Evolutionary conservation across 2,329 filamentous ascomycete genomes (phyloP), one percentile per base, ranked within the genome.

Genomic region (Colletotrichum sp.): DNA sequence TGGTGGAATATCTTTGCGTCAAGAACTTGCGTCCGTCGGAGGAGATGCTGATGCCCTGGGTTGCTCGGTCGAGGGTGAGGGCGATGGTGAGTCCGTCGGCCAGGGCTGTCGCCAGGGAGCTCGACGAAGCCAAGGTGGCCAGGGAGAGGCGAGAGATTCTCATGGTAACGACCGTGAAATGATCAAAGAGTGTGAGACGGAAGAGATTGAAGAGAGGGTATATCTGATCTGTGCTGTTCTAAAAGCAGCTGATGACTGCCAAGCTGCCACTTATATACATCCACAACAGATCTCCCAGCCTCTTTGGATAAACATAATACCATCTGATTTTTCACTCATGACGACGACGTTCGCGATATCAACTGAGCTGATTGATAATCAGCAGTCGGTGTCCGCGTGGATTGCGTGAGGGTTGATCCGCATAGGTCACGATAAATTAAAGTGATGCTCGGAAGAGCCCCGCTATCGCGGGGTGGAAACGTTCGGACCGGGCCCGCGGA

Each of bases 11-110:
- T 26, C 62, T 44, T 24, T 71, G 69, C 16, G 69, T 62, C 18
- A 71, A 24, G 18, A 71, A 67, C 10, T 62, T 66, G 30, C 69
- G 69, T 13, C 69, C 69, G 21, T 39, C 34, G 3, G 60, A 57
- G 8, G 69, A 71, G 49, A 71, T 71, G 32, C 52, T 49, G 62
- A 71, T 71, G 21, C 69, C 69, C 36, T 71, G 62, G 21, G 69
- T 67, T 7, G 69, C 62, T 21, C 55, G 55, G 3, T 71, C 69
- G 13, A 71, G 49, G 1, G 49, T 62, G 3, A 49, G n/a, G 8
- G 69, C 69, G 24, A 67, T 32, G 8, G 65, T 13, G 26, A 71
- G 69, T 13, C 62, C 69, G 3, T 30, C 34, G 18, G 49, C 60
- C 16, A 49, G 28, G 6, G 62, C 69, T 7, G 44, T 18, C 5